Evolutionary conservation across 495 filamentous ascomycete genomes (phyloP), one percentile per base, ranked within the genome.

Genomic region (Penicillium diatomitis): DNA sequence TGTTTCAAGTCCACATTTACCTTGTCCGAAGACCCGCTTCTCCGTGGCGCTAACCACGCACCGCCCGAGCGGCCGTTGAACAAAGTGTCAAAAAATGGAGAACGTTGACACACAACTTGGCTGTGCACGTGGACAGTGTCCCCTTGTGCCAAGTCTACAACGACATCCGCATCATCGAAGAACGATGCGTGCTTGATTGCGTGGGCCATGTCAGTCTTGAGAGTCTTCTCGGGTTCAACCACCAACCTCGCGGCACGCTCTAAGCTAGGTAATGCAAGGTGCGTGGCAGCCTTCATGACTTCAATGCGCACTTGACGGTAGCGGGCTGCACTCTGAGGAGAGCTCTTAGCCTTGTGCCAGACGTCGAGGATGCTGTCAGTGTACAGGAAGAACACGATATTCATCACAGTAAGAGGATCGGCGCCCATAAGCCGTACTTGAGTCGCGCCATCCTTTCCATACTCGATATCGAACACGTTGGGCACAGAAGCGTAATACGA

Each of bases 61-160:
- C 92, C 92, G 34, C 76, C 76, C 10, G 92, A 86, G 39, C 87
- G 83, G 12, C 94, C 92, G 49, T 86, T 70, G 68, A 96, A 96
- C 20, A 98, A 72, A 4, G 87, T 85, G 52, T 88, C 73, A 56
- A 98, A 98, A 72, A 96, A 98, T 0, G 89, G 90, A 51, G 89
- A 96, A 58, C 94, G 74, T 58, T 84, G 83, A 49, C 88, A 87
- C 41, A 97, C 61, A 12, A 97, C 64, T 11, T 77, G 67, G 53
- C 85, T 90, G 60, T 97, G 90, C 5, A 85, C 83, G 30, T 66
- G 67, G 5, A 89, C 67, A 37, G 70, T 70, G 1, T 73, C 82
- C 41, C 85, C 81, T n/a, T 76, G 20, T 20, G 20, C 77, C 32
- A 97, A 73, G 46, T 95, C 80, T 8, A 97, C 70, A 4, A 88